Base-by-base conservation (phyloP, 345 rosid species). In the Excoecaria agallocha region DNA sequence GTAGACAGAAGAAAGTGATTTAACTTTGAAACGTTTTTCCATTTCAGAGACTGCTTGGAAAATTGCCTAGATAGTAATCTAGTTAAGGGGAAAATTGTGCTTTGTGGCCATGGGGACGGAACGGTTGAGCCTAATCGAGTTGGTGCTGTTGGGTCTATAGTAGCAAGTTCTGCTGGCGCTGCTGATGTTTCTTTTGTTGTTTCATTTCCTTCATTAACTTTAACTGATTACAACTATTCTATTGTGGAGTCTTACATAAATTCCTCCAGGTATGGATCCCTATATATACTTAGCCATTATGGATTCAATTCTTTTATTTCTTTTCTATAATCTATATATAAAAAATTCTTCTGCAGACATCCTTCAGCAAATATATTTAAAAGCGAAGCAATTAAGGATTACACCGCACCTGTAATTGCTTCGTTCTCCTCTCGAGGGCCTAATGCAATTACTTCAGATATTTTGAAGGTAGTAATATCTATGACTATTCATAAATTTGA, bases 391-490 rank as follows among this genome's bases (percentile, higher is more conserved):
- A 45, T 66, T 51, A 68, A 37, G 17, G 80, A 84, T 66, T 50
- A 62, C 16, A 59, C 24, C 39, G 86, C 88, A 30, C 89, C 88
- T 13, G 39, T 45, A 17, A 78, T 78, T 58, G 66, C 85, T 19
- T 5, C 58, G 1, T 85, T 83, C 80, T 87, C 89, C 52, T 83
- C 89, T 1, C 78, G 83, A 0, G 87, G 89, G 1, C 93, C 88
- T 8, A 85, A 78, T 68, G 0, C 0, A 1, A 57, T 79, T 17
- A 11, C 52, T 15, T 65, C 71, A 17, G 82, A 83, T 71, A 78
- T 87, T 16, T 30, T 80, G 69, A 80, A 78, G 78, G 78, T 80
- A 50, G 3, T 2, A 0, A 16, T 13, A 17, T 12, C 30, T n/a
- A 6, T 25, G 8, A 11, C 22, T 43, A 38, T 43, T 38, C 20